Percentiles rank a stretch among this genome's conserved stretches.
Conservation (phyloP, 768 basidiomycete species). For the Hemileccinum impolitum region DNA sequence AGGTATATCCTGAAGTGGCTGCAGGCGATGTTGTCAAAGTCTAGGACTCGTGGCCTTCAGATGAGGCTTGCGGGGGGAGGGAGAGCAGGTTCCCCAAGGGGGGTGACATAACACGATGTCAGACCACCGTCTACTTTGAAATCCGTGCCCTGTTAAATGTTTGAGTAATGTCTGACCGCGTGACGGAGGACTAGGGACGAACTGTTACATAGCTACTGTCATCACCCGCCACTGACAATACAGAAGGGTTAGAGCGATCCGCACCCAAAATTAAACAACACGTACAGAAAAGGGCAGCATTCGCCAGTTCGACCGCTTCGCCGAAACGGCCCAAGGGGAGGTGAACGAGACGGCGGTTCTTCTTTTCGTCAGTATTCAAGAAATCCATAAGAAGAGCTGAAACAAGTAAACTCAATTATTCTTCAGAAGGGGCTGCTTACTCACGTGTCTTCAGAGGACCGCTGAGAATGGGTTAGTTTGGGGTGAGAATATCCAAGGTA, state of each 20-base stretch:
- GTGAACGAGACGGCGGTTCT: conserved; percentile 84
- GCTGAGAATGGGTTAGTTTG: conserved; percentile 37
- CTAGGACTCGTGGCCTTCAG: conserved; percentile 8
- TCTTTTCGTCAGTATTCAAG: conserved; percentile 94
- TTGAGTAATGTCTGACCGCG: neutral
- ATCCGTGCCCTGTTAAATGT: conserved; percentile 65
- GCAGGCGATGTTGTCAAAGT: too few species aligned
- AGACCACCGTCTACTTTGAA: conserved; percentile 97
- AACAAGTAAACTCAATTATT: neutral
- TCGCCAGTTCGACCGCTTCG: conserved; percentile 93
- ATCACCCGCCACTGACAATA: conserved; percentile 73
- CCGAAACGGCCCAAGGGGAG: conserved; percentile 98
- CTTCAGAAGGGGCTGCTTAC: conserved; percentile 22
- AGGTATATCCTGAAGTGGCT: too few species aligned
- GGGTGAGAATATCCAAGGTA: neutral
- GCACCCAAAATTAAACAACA: conserved; percentile 19
- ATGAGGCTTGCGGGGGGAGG: conserved; percentile 69
- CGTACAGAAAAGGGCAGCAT: conserved; percentile 89
- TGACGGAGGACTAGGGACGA: conserved; percentile 25
- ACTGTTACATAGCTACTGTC: conserved; percentile 97
- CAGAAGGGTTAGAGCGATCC: conserved; percentile 7
- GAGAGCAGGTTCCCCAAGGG: conserved; percentile 71
- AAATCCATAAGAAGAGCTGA: conserved; percentile 98
- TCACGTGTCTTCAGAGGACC: conserved; percentile 94
- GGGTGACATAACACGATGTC: conserved; percentile 88